phyloP scores from a whole-genome alignment of 2,329 filamentous ascomycete genomes.

The Phymatotrichopsis omnivora region DNA sequence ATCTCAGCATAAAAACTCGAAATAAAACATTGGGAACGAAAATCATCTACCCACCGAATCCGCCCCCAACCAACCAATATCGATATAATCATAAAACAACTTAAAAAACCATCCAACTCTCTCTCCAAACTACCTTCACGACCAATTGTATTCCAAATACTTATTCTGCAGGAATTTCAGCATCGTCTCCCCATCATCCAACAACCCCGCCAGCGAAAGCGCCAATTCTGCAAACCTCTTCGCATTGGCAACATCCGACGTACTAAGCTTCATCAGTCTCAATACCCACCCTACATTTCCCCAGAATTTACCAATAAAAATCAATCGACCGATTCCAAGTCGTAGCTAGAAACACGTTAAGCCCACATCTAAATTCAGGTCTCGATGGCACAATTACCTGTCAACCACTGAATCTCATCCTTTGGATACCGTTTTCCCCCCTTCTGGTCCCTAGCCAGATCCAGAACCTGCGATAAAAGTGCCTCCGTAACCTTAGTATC shows the following conservation, averaged over 20 bases:
- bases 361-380: not conserved
- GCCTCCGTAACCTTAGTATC: slow-evolving; percentile 19
- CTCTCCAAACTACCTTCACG: not conserved
- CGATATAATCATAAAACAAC: no score
- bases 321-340: slow-evolving; percentile 31
- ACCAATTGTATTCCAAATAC: slow-evolving; percentile 37
- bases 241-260: slow-evolving; percentile 45
- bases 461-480: slow-evolving; percentile 23
- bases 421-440: slow-evolving; percentile 45
- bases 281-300: slow-evolving; percentile 4
- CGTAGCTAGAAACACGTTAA: slow-evolving; percentile 19
- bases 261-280: slow-evolving; percentile 39
- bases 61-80: no score
- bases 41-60: no score
- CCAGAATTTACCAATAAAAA: slow-evolving; percentile 27
- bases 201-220: slow-evolving; percentile 50
- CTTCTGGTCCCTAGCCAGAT: slow-evolving; percentile 26
- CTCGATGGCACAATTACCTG: no score
- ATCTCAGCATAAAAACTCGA: no score
- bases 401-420: slow-evolving; percentile 67
- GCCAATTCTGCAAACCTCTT: slow-evolving; percentile 54
- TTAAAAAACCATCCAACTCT: no score
- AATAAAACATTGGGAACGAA: no score
- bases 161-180: slow-evolving; percentile 40
- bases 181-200: slow-evolving; percentile 45